These are phyloP conservation scores for Primulina eburnea DNA, from an alignment of 257 asterid species.

Conservation along the genomic window DNA sequence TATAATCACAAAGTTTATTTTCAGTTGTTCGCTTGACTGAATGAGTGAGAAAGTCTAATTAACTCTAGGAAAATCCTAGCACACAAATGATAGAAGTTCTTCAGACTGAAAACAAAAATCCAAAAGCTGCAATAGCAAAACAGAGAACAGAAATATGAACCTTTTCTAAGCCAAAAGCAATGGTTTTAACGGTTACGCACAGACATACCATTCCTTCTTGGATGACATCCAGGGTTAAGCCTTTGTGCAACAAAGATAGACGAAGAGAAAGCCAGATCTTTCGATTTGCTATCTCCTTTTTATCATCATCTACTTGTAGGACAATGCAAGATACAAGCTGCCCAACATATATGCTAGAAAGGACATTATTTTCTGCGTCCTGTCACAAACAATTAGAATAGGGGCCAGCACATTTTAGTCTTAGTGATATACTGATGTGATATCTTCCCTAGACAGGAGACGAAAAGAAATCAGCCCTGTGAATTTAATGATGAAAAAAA, in stretches of 20 bases:
- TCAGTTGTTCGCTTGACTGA: neutral
- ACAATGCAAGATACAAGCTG: slow-evolving; percentile 92
- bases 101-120: neutral
- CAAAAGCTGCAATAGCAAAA: slow-evolving; percentile 2
- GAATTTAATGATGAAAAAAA: neutral
- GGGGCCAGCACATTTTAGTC: neutral
- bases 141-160: slow-evolving; percentile 9
- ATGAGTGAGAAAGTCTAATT: neutral
- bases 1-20: neutral
- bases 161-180: slow-evolving; percentile 22
- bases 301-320: slow-evolving; percentile 74
- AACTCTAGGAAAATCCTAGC: neutral
- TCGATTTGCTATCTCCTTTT: slow-evolving; percentile 66
- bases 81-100: neutral
- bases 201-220: slow-evolving; percentile 93
- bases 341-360: slow-evolving; percentile 64
- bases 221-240: slow-evolving; percentile 65
- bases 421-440: neutral
- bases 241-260: slow-evolving; percentile 68
- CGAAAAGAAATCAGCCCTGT: neutral
- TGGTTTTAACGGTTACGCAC: neutral
- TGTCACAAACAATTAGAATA: slow-evolving; percentile 32
- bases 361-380: slow-evolving; percentile 50
- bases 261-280: slow-evolving; percentile 95
- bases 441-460: neutral